Percentiles rank a stretch among this genome's conserved stretches.
These are phyloP conservation scores for Agaricus subrufescens DNA, from an alignment of 768 basidiomycete genomes.

Conservation along the genomic window DNA sequence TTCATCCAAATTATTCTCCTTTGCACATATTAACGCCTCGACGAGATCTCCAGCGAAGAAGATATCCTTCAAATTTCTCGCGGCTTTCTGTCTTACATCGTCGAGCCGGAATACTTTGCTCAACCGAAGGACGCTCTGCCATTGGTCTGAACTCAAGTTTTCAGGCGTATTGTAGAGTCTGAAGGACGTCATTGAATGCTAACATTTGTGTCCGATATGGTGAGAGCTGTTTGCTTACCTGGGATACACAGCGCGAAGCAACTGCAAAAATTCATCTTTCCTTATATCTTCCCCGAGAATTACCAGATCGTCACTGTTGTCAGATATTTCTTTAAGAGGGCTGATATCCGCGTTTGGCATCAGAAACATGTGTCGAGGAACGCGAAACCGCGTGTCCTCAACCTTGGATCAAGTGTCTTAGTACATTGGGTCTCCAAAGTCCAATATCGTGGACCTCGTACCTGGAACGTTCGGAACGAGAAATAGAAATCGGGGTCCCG, in stretches of 20 bases:
- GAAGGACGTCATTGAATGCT: neutral
- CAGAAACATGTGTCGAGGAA: conserved; percentile 5
- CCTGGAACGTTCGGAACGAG: conserved; percentile 9
- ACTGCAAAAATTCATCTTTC: conserved; percentile 6
- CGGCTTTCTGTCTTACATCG: neutral
- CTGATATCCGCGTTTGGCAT: conserved; percentile 7
- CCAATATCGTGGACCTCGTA: neutral
- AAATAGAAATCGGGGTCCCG: conserved; percentile 7
- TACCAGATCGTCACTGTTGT: conserved; percentile 7
- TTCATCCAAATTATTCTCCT: conserved; percentile 1
- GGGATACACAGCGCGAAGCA: conserved; percentile 6
- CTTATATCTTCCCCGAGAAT: conserved; percentile 3
- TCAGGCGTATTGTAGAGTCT: conserved; percentile 6
- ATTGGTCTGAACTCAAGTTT: neutral
- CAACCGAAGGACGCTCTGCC: conserved; percentile 2
- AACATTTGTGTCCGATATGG: no score
- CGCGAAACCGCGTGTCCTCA: conserved; percentile 6
- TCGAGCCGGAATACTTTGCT: neutral
- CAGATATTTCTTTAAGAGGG: neutral
- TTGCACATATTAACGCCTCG: conserved; percentile 2
- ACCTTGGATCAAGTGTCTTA: neutral
- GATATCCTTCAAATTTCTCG: conserved; percentile 1
- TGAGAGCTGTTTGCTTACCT: neutral
- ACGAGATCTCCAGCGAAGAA: conserved; percentile 7
- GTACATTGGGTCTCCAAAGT: neutral